Conservation (phyloP, 441 rosid genomes). For the Hura crepitans region DNA sequence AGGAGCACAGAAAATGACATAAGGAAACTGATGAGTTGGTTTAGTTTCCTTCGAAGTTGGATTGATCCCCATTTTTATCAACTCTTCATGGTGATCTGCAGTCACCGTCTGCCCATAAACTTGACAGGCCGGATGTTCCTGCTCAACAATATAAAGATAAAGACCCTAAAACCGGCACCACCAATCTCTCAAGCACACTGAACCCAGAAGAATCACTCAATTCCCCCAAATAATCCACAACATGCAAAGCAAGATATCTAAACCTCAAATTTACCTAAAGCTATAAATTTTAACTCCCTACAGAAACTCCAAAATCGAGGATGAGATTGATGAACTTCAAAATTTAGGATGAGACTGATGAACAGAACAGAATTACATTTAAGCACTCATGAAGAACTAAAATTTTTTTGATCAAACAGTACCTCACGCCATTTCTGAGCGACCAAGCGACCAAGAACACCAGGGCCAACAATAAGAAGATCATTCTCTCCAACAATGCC, state of each 20-base stretch:
- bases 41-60: constrained; percentile 55
- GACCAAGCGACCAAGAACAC: constrained; percentile 91
- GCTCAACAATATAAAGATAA: constrained; percentile 24
- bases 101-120: constrained; percentile 75
- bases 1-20: constrained; percentile 89
- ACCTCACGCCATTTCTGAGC: constrained; percentile 76
- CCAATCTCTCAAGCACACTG: background rate
- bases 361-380: constrained; percentile 7
- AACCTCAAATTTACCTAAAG: background rate
- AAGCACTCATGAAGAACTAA: background rate
- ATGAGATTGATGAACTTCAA: background rate
- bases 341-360: background rate
- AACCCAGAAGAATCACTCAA: background rate
- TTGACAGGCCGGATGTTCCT: constrained; percentile 71
- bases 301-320: background rate
- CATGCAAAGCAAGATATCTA: background rate
- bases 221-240: background rate
- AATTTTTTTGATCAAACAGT: constrained; percentile 11
- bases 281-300: background rate
- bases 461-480: constrained; percentile 82
- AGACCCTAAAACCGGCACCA: constrained; percentile 1
- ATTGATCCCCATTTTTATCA: constrained; percentile 62
- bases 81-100: constrained; percentile 68
- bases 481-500: constrained; percentile 58
- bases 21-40: constrained; percentile 45